Base-by-base conservation (phyloP, 2,329 filamentous ascomycete genomes). In the Stachybotrys echinatus region DNA sequence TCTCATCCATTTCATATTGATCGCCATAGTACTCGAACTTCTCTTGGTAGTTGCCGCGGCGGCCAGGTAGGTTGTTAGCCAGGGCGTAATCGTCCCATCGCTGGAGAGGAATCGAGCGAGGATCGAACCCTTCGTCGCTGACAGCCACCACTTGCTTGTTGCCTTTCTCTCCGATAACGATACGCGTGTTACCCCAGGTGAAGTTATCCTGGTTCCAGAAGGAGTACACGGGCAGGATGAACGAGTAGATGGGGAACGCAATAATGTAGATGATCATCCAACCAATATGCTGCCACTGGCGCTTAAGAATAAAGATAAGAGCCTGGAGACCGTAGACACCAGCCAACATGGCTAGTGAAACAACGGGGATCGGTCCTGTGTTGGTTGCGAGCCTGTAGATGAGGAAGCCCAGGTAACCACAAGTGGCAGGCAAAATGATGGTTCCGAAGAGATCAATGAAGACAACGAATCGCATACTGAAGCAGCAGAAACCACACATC, bases 141-240 rank as follows among this genome's bases (percentile, higher is more conserved):
- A 92, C 83, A 1, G 91, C 91, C 48, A 99, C 79, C n/a, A 96
- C 76, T 64, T 95, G 84, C 74, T 95, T 96, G 65, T 81, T 82
- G 55, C 92, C 92, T 68, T 92, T 90, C 69, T 99, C 94, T 52
- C 91, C 92, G 57, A 97, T 88, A 58, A 99, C 94, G 56, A 99
- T 84, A 81, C 94, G 91, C 1, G 94, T 99, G 74, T 94, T 97
- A 79, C 94, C 94, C 94, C 94, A 99, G 2, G 86, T 86, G 78
- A 99, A 99, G 73, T 99, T 92, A 71, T 99, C 94, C 69, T 96
- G 92, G 72, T 96, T 95, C 94, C 94, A 99, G 85, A 99, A 99
- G 1, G 92, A 96, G 75, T 97, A 99, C 55, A 99, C 74, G 1
- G 94, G 94, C 12, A 99, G 80, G 55, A 95, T 66, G 61, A 99